phyloP scores from a whole-genome alignment of 192 early-diverging fungal species.

The Coemansia sp. region DNA sequence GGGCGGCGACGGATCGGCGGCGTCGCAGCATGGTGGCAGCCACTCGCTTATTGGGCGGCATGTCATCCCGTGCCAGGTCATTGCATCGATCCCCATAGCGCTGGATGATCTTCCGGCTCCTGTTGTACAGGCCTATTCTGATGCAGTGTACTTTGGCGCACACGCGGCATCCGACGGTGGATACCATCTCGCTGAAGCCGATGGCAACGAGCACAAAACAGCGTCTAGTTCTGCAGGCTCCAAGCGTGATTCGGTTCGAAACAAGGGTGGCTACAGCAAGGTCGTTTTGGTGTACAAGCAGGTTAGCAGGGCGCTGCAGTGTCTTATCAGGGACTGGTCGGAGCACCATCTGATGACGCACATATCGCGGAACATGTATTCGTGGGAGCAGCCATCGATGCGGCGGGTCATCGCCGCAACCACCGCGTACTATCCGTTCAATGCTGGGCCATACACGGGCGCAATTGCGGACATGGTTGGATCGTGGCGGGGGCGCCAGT shows the following conservation, averaged over 20 bases:
- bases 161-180: conserved; percentile 45
- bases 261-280: conserved; percentile 39
- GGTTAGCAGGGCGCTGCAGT: conserved; percentile 41
- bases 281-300: conserved; percentile 46
- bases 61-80: conserved; percentile 49
- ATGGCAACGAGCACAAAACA: background rate
- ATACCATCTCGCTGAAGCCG: conserved; percentile 26
- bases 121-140: conserved; percentile 34
- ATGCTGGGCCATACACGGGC: conserved; percentile 39
- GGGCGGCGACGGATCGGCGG: background rate
- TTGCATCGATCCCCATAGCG: conserved; percentile 44
- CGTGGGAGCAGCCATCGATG: conserved; percentile 43
- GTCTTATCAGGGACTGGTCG: conserved; percentile 52
- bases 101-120: conserved; percentile 40
- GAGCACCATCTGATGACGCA: conserved; percentile 55
- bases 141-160: conserved; percentile 45
- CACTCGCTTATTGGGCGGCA: conserved; percentile 45
- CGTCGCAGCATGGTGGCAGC: conserved; percentile 2
- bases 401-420: conserved; percentile 42
- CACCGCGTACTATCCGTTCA: conserved; percentile 42
- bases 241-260: background rate
- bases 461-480: conserved; percentile 32
- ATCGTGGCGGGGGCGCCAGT: conserved; percentile 38
- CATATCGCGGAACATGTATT: conserved; percentile 39
- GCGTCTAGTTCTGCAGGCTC: background rate